Evolutionary conservation across 257 asterid genomes (phyloP).

Genomic region (Capsicum pubescens): DNA sequence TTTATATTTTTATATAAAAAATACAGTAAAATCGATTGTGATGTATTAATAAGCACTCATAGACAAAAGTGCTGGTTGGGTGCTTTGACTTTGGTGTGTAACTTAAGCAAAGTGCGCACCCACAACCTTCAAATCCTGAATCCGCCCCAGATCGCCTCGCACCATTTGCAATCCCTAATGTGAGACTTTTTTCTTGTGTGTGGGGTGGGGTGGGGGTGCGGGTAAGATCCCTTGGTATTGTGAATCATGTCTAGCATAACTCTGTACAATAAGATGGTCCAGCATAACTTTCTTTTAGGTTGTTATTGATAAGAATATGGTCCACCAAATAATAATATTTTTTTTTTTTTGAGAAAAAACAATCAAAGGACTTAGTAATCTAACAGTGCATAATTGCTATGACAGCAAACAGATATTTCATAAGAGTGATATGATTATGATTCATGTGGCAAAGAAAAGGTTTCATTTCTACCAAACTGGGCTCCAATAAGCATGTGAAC

Average conservation of each 20-base stretch:
- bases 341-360: background rate
- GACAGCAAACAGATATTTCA: constrained; percentile 15
- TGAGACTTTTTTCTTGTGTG: no score
- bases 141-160: no score
- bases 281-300: constrained; percentile 21
- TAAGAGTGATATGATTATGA: constrained; percentile 21
- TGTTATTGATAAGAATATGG: constrained; percentile 19
- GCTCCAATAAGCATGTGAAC: constrained; percentile 54
- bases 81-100: no score
- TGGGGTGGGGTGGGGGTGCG: no score
- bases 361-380: background rate
- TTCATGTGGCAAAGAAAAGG: constrained; percentile 33
- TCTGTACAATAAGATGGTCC: constrained; percentile 21
- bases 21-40: no score
- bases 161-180: no score
- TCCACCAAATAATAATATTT: background rate
- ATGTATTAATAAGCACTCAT: no score
- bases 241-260: constrained; percentile 23
- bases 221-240: background rate
- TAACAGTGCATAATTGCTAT: background rate
- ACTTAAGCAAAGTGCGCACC: no score
- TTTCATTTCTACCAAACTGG: constrained; percentile 50
- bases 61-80: no score
- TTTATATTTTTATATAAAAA: no score
- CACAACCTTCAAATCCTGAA: no score